Conservation (phyloP, 495 filamentous ascomycete genomes). For the Xylona heveae region DNA sequence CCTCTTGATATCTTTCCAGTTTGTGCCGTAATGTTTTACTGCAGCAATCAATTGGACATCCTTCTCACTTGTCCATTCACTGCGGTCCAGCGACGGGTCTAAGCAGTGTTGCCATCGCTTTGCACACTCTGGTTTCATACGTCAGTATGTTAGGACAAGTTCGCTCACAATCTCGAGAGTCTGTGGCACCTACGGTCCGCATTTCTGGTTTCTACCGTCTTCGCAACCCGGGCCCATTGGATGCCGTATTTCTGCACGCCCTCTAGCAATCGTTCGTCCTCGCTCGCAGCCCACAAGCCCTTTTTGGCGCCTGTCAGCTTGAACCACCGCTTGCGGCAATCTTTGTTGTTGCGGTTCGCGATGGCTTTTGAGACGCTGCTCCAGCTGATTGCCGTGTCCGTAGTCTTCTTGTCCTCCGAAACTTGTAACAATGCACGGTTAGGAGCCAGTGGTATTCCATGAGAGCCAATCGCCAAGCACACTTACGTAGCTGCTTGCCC, state of each 20-base stretch:
- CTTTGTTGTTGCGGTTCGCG: slow-evolving; percentile 7
- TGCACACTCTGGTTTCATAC: slow-evolving; percentile 6
- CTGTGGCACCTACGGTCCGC: slow-evolving; percentile 6
- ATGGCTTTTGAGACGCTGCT: slow-evolving; percentile 5
- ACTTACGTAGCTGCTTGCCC: slow-evolving; percentile 5
- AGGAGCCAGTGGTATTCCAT: not conserved
- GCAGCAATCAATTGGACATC: slow-evolving; percentile 5
- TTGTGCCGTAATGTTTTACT: slow-evolving; percentile 3
- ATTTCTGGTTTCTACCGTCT: slow-evolving; percentile 5
- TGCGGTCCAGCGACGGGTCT: slow-evolving; percentile 7
- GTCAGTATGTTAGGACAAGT: not conserved
- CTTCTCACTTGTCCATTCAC: slow-evolving; percentile 5
- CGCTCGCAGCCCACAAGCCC: slow-evolving; percentile 3
- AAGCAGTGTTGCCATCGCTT: slow-evolving; percentile 7
- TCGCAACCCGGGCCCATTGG: slow-evolving; percentile 4
- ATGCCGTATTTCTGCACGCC: slow-evolving; percentile 4
- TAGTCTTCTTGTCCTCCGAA: not conserved
- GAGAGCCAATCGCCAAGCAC: not conserved
- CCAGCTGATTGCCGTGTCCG: slow-evolving; percentile 3
- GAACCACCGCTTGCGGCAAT: slow-evolving; percentile 8
- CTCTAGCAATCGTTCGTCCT: slow-evolving; percentile 5
- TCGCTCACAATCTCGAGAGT: not conserved
- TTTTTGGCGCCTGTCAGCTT: slow-evolving; percentile 7
- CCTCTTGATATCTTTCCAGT: slow-evolving; percentile 4
- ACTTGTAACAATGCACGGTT: not conserved